Base-by-base conservation (phyloP, 1,284 basidiomycete genomes). In the Rhodotorula sp. region DNA sequence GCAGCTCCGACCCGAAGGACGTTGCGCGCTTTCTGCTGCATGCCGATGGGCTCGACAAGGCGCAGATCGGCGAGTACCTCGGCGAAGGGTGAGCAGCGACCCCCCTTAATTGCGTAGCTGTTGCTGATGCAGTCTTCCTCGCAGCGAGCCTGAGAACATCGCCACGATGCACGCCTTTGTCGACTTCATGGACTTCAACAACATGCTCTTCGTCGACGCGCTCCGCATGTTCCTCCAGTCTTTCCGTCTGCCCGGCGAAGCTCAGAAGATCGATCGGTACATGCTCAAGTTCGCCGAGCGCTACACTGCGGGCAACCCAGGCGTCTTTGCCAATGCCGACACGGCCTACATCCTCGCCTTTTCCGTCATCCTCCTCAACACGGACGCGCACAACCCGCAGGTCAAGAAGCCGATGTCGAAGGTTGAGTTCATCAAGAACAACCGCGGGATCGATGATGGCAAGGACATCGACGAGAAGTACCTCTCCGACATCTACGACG, bases 221-320 rank as follows among this genome's bases (percentile, higher is more conserved):
- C 82, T 98, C 57, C 86, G 94, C 54, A 80, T 86, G 65, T 96
- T 94, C 81, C 82, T 97, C 47, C 94, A 97, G 80, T 87, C 92
- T 1, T 97, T 97, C 86, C 89, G 94, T 66, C 85, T 98, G 31
- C 94, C 94, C 5, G 94, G 94, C 59, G 94, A 98, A 81, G 84
- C 92, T 1, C 94, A 98, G 81, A 97, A 97, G 83, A 97, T 98
- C 75, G 94, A 98, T 84, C 87, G 94, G n/a, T 97, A 88, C 82
- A 94, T 98, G 92, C 86, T 97, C 68, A 98, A 98, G 80, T 98
- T 96, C 78, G 94, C 94, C 8, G 94, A 96, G 78, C 86, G 93
- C 30, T 98, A 93, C 79, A 91, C 95, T 73, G 91, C 88, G 48
- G 88, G 88, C 67, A 96, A 97, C 79, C 81, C 87, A 0, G 89